phyloP scores from a whole-genome alignment of 345 rosid genomes.

The Eutrema heterophyllum region DNA sequence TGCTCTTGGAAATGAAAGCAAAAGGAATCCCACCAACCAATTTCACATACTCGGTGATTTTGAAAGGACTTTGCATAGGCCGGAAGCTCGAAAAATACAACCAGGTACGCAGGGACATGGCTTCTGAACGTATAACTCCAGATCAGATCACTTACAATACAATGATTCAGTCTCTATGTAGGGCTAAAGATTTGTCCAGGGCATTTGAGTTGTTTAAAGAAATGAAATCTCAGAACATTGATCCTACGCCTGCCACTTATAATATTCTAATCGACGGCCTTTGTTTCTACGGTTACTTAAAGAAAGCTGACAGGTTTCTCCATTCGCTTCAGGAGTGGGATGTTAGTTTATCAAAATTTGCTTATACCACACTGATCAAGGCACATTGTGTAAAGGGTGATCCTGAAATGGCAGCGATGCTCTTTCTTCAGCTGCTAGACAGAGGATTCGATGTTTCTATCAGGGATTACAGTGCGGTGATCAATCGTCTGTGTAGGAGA shows the following conservation, averaged over 20 bases:
- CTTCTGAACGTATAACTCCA: slow-evolving; percentile 42
- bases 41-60: slow-evolving; percentile 59
- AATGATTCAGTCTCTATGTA: slow-evolving; percentile 48
- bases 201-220: slow-evolving; percentile 42
- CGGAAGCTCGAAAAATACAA: slow-evolving; percentile 41
- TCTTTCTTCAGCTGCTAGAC: slow-evolving; percentile 52
- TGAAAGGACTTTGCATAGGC: slow-evolving; percentile 58
- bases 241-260: slow-evolving; percentile 51
- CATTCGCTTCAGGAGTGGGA: slow-evolving; percentile 38
- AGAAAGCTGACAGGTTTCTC: slow-evolving; percentile 47
- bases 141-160: slow-evolving; percentile 66
- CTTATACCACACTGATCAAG: slow-evolving; percentile 62
- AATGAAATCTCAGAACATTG: slow-evolving; percentile 46
- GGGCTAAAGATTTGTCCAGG: slow-evolving; percentile 29
- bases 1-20: slow-evolving; percentile 51
- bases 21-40: slow-evolving; percentile 39
- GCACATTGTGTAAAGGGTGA: slow-evolving; percentile 77
- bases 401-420: slow-evolving; percentile 33
- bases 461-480: slow-evolving; percentile 62
- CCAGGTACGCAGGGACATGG: slow-evolving; percentile 41
- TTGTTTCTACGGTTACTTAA: slow-evolving; percentile 40
- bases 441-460: slow-evolving; percentile 54
- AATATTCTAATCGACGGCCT: slow-evolving; percentile 61
- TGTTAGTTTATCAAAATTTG: slow-evolving; percentile 41
- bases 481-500: slow-evolving; percentile 69